Evolutionary conservation across 257 asterid species (phyloP).

Genomic region (Prunella vulgaris): DNA sequence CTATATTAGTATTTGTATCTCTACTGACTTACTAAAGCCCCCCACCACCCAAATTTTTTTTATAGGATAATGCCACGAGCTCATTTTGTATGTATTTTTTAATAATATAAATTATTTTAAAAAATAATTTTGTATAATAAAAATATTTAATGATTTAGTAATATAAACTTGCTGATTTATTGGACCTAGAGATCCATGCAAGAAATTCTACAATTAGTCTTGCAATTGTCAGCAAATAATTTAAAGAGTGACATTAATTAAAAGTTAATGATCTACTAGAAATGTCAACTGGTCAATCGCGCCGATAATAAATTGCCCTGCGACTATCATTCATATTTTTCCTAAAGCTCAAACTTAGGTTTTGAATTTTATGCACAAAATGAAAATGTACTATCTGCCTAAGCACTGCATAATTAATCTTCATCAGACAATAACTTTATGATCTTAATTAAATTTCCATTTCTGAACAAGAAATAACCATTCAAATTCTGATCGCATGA

Average conservation of each 20-base stretch:
- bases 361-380: constrained; percentile 8
- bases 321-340: constrained; percentile 10
- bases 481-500: no score
- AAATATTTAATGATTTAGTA: no score
- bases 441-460: not conserved
- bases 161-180: not conserved
- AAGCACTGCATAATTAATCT: not conserved
- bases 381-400: not conserved
- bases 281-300: constrained; percentile 31
- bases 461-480: no score
- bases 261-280: constrained; percentile 9
- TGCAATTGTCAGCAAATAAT: constrained; percentile 2
- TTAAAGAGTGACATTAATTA: not conserved
- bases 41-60: no score
- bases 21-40: not conserved
- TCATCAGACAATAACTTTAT: not conserved
- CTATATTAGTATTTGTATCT: not conserved
- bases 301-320: constrained; percentile 32
- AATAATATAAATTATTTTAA: no score
- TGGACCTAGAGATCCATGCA: not conserved
- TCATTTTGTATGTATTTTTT: no score
- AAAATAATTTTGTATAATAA: no score
- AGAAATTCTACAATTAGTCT: not conserved
- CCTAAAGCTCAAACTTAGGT: constrained; percentile 12
- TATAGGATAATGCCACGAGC: no score